Conservation (phyloP, 345 rosid genomes). For the Dovyalis caffra region DNA sequence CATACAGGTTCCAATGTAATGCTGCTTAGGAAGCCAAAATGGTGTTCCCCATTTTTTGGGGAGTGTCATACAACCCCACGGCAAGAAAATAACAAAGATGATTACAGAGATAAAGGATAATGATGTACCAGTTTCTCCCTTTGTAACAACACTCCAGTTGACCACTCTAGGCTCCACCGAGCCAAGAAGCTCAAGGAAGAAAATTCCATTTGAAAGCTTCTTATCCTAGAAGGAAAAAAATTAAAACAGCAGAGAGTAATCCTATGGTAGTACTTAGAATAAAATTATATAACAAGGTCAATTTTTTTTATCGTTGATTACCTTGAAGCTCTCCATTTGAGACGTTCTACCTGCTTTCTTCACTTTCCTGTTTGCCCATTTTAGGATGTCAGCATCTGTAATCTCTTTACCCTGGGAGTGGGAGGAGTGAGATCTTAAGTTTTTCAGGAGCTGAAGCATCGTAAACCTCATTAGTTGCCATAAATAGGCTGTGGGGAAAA, state of each 20-base stretch:
- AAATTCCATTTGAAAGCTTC: conserved; percentile 67
- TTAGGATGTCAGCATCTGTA: conserved; percentile 77
- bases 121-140: conserved; percentile 70
- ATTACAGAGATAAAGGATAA: neutral
- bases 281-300: neutral
- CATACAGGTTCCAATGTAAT: neutral
- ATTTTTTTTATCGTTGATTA: conserved; percentile 30
- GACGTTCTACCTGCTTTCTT: conserved; percentile 67
- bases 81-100: neutral
- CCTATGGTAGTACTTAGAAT: neutral
- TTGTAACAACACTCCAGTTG: conserved; percentile 83
- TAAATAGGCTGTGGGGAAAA: conserved; percentile 57
- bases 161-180: conserved; percentile 94
- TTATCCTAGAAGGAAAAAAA: conserved; percentile 55
- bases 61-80: neutral
- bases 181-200: conserved; percentile 89
- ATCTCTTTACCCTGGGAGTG: conserved; percentile 86
- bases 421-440: conserved; percentile 66
- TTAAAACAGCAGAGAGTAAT: conserved; percentile 16
- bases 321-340: conserved; percentile 92
- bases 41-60: neutral
- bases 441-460: conserved; percentile 93
- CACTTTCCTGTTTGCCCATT: conserved; percentile 90
- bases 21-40: conserved; percentile 2
- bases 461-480: conserved; percentile 98